Evolutionary conservation across 2,329 filamentous ascomycete genomes (phyloP).

Genomic region (Trichophyton mentagrophytes): DNA sequence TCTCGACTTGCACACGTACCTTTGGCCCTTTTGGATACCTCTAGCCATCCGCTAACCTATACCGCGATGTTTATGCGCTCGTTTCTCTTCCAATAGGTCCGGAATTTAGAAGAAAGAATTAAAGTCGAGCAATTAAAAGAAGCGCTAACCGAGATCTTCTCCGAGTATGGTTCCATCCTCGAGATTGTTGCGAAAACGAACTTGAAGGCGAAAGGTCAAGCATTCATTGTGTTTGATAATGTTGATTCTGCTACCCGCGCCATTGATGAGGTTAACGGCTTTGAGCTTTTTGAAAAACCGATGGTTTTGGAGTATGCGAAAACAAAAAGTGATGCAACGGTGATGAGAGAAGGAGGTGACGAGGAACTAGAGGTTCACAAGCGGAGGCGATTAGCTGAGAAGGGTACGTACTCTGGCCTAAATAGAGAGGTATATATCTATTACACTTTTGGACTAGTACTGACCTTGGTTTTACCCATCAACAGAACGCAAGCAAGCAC

Average conservation of each 20-base stretch:
- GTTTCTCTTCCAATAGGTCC: slow-evolving; percentile 34
- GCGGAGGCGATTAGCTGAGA: slow-evolving; percentile 70
- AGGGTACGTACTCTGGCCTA: slow-evolving; percentile 45
- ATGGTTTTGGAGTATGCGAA: slow-evolving; percentile 76
- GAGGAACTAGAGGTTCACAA: slow-evolving; percentile 85
- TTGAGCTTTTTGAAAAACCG: slow-evolving; percentile 82
- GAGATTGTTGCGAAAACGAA: slow-evolving; percentile 84
- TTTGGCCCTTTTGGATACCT: too few species aligned
- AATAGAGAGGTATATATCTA: neutral
- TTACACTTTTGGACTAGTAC: slow-evolving; percentile 14
- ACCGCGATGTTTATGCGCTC: neutral
- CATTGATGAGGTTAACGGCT: slow-evolving; percentile 81
- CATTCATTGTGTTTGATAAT: slow-evolving; percentile 81
- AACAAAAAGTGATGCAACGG: slow-evolving; percentile 75
- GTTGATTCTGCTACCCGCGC: slow-evolving; percentile 67
- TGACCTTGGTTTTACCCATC: slow-evolving; percentile 2
- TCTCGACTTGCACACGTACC: neutral
- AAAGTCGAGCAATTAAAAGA: slow-evolving; percentile 66
- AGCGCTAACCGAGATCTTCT: slow-evolving; percentile 64
- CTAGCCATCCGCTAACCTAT: neutral
- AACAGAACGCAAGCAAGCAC: slow-evolving; percentile 63
- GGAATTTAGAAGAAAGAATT: slow-evolving; percentile 85
- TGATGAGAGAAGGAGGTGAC: slow-evolving; percentile 56
- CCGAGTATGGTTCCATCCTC: slow-evolving; percentile 73
- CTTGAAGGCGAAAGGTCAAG: slow-evolving; percentile 84